A percentile compares a stretch with the other conserved stretches of the same genome.
These are phyloP conservation scores for Yarrowia porcina DNA, from an alignment of 805 yeast species.

Conservation along the genomic window DNA sequence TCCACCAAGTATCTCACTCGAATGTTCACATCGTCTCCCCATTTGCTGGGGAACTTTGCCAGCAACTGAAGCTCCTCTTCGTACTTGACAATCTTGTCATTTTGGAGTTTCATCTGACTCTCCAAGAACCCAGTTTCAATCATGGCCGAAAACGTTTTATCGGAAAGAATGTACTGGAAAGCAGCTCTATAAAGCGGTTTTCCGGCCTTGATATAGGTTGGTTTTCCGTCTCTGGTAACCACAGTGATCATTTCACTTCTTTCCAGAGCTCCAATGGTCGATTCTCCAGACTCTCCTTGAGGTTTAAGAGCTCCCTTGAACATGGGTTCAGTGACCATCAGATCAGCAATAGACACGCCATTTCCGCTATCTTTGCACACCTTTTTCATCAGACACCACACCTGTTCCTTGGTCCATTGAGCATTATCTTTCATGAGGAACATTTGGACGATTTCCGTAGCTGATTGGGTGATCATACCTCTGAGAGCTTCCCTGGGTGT, in stretches of 20 bases:
- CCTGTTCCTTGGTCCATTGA: slow-evolving; percentile 73
- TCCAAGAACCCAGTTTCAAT: slow-evolving; percentile 63
- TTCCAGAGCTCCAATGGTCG: slow-evolving; percentile 66
- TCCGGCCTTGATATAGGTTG: slow-evolving; percentile 66
- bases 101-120: slow-evolving; percentile 56
- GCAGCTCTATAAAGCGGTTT: slow-evolving; percentile 84
- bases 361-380: slow-evolving; percentile 38
- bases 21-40: slow-evolving; percentile 48
- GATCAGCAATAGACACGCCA: slow-evolving; percentile 29
- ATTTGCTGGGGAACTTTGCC: slow-evolving; percentile 45
- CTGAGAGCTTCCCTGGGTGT: slow-evolving; percentile 67
- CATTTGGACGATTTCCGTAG: slow-evolving; percentile 83
- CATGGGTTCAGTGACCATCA: slow-evolving; percentile 35
- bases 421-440: slow-evolving; percentile 45
- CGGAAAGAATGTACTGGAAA: slow-evolving; percentile 60
- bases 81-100: slow-evolving; percentile 55
- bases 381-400: slow-evolving; percentile 75
- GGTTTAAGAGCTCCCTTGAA: slow-evolving; percentile 36
- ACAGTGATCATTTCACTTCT: slow-evolving; percentile 71
- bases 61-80: slow-evolving; percentile 71
- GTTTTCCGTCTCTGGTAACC: slow-evolving; percentile 72
- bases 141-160: slow-evolving; percentile 52
- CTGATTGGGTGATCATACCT: slow-evolving; percentile 79
- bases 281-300: slow-evolving; percentile 42
- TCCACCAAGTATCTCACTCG: slow-evolving; percentile 64